Conservation (phyloP, 257 asterid species). For the Plectranthus barbatus region DNA sequence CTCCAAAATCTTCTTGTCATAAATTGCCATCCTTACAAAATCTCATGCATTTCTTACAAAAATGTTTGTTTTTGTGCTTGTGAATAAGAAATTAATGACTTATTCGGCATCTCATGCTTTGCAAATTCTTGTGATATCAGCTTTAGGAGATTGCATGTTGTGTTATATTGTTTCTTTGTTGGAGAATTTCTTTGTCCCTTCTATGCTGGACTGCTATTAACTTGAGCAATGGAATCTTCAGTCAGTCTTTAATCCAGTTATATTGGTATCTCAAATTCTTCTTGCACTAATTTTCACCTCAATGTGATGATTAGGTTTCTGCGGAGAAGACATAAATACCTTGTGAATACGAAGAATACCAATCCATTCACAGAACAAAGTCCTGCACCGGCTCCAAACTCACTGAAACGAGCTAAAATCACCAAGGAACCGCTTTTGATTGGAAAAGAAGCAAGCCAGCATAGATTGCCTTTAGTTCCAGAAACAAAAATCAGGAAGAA, state of each 20-base stretch:
- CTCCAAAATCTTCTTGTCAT: no score
- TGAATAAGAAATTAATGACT: not conserved
- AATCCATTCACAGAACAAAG: conserved; percentile 22
- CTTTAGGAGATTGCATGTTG: not conserved
- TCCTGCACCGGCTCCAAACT: conserved; percentile 1
- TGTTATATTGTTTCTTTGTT: not conserved
- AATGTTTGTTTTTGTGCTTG: not conserved
- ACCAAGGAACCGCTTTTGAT: conserved; percentile 13
- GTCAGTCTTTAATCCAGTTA: no score
- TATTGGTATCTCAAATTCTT: no score
- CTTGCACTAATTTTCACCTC: not conserved
- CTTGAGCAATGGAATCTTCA: not conserved
- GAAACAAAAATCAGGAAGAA: conserved; percentile 28
- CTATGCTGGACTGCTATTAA: not conserved
- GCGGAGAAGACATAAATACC: conserved; percentile 40
- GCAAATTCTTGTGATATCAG: not conserved
- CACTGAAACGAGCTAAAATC: conserved; percentile 18
- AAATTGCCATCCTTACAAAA: no score
- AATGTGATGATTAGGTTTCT: conserved; percentile 41
- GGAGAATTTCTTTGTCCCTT: not conserved
- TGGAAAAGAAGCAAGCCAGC: conserved; percentile 25
- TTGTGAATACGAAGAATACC: conserved; percentile 27
- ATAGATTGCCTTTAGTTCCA: conserved; percentile 32
- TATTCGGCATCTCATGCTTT: not conserved
- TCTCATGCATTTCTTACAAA: no score